phyloP scores from a whole-genome alignment of 495 filamentous ascomycete genomes.

The Hypoxylon subgilvum region DNA sequence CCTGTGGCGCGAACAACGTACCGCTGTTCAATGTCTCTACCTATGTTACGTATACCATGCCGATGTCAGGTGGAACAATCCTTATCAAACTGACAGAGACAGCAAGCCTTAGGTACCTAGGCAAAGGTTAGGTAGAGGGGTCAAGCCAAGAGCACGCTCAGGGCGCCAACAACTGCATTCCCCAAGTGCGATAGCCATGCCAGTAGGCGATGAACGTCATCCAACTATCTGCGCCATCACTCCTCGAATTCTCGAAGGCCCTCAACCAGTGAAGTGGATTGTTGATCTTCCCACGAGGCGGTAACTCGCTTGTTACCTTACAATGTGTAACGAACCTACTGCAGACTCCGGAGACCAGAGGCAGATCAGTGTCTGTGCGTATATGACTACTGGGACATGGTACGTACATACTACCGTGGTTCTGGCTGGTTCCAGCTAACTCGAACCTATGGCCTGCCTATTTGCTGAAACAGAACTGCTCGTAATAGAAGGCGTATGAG shows the following conservation, averaged over 20 bases:
- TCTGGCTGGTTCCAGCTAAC: no score
- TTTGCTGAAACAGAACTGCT: not conserved
- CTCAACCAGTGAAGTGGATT: no score
- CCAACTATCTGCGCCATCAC: no score
- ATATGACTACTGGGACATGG: not conserved
- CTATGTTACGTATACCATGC: slow-evolving; percentile 4
- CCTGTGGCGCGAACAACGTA: not conserved
- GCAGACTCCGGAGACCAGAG: not conserved
- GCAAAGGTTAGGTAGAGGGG: no score
- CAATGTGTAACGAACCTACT: slow-evolving; percentile 8
- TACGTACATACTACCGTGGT: not conserved
- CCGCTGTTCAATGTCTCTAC: slow-evolving; percentile 12
- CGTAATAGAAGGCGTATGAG: no score
- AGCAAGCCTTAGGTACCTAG: not conserved
- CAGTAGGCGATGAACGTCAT: no score
- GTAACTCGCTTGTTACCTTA: not conserved
- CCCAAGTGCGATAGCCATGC: no score
- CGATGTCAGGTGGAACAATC: not conserved
- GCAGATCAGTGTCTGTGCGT: slow-evolving; percentile 29
- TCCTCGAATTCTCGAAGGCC: no score
- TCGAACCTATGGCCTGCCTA: not conserved
- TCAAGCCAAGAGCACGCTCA: no score
- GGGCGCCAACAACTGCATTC: no score
- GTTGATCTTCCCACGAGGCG: no score
- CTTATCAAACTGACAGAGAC: not conserved